Base-by-base conservation (phyloP, 441 rosid species). In the Mallotus repandus region DNA sequence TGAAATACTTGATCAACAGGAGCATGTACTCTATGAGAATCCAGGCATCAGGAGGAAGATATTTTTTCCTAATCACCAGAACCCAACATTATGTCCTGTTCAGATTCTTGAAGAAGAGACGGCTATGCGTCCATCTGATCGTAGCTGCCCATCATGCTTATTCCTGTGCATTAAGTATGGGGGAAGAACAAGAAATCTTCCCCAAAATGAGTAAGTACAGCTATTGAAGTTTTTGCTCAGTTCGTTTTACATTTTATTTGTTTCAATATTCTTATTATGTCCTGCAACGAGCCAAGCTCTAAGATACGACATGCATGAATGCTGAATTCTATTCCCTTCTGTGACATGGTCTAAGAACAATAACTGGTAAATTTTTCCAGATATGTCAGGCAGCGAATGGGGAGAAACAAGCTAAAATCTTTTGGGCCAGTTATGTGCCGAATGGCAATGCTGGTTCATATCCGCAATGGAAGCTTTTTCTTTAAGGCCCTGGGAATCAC, bases 301-400 rank as follows among this genome's bases (percentile, higher is more conserved):
- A 29, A 29, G 32, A 29, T 29, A 29, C 32, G 32, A 29, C 32
- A 29, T 1, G 32, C 32, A 29, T 29, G 32, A 29, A 29, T 29
- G 32, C 32, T 29, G 32, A 29, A 29, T 29, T 29, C 1, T 29
- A 29, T 29, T 29, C 32, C 3, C 32, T 29, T 29, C 32, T 2
- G 32, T 29, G 32, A 29, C 29, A 25, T 25, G 29, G 29, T 25
- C 29, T 25, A 25, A 65, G 21, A n/a, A n/a, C 18, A 16, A 60
- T 32, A 48, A 69, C 18, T 11, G 57, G 63, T 50, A 22, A 48
- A 16, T 50, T 71, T 76, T 71, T 76, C 21, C 85, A 86, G 90
- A 71, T 88, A 88, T 69, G 92, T 88, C 64, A 84, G 92, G 82
- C 92, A 86, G 82, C 76, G 86, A 1, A 88, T 88, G 92, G 92